Percentiles rank a stretch among this genome's conserved stretches.
Evolutionary conservation across 176 grass and related monocot genomes (phyloP).

Genomic region (Calamus simplicifolius): DNA sequence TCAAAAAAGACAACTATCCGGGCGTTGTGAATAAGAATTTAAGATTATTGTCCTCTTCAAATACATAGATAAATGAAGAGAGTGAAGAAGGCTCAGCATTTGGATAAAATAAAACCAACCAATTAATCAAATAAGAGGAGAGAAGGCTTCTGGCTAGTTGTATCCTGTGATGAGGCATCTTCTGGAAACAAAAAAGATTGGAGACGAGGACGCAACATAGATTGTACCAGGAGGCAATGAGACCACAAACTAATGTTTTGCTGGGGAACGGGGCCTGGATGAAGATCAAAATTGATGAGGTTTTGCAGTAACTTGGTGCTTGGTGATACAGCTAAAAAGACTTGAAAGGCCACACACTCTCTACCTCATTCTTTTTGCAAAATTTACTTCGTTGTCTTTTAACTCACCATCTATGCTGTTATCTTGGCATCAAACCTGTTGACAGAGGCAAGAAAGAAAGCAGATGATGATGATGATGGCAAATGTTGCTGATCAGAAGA

Average conservation of each 20-base stretch:
- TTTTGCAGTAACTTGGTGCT: neutral
- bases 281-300: neutral
- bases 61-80: no score
- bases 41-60: no score
- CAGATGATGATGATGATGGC: slow-evolving; percentile 76
- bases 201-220: neutral
- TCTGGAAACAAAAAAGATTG: no score
- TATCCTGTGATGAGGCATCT: no score
- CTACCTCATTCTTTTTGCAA: slow-evolving; percentile 13
- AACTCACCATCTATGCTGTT: neutral
- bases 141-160: no score
- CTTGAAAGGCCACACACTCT: slow-evolving; percentile 10
- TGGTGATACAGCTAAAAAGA: neutral
- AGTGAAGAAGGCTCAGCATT: no score
- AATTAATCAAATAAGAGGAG: no score
- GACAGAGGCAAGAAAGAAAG: slow-evolving; percentile 19
- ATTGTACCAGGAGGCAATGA: neutral
- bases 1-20: no score
- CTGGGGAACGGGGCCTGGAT: neutral
- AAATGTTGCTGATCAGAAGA: slow-evolving; percentile 57
- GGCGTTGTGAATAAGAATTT: no score
- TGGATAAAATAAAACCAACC: no score
- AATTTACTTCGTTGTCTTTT: neutral
- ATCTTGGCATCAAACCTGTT: slow-evolving; percentile 3
- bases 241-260: neutral